Evolutionary conservation across 2,329 filamentous ascomycete genomes (phyloP).

Genomic region (Falciphora oryzae): DNA sequence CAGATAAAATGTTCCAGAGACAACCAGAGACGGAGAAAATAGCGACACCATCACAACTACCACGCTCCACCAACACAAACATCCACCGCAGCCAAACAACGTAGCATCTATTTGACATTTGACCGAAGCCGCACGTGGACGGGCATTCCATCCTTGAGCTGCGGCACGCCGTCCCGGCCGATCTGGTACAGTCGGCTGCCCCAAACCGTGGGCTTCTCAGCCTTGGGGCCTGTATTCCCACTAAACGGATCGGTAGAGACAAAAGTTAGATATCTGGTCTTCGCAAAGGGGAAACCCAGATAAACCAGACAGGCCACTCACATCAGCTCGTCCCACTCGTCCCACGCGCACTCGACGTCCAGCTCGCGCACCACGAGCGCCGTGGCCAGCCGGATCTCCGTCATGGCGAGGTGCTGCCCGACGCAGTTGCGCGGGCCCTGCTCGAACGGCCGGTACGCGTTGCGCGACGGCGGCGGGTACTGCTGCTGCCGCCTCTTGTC

Average conservation of each 20-base stretch:
- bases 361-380: slow-evolving; percentile 14
- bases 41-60: not conserved
- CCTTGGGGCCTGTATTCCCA: slow-evolving; percentile 12
- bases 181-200: slow-evolving; percentile 26
- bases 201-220: slow-evolving; percentile 21
- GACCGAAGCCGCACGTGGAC: slow-evolving; percentile 26
- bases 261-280: not conserved
- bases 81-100: not conserved
- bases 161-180: slow-evolving; percentile 21
- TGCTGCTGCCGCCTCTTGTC: slow-evolving; percentile 15
- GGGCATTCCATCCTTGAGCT: slow-evolving; percentile 33
- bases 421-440: slow-evolving; percentile 49
- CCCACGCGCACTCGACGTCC: slow-evolving; percentile 15
- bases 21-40: not conserved
- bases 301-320: slow-evolving; percentile 16
- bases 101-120: not conserved
- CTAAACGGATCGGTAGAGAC: not conserved
- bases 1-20: not conserved
- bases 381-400: slow-evolving; percentile 14
- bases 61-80: not conserved
- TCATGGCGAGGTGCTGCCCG: slow-evolving; percentile 34
- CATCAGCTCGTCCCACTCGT: slow-evolving; percentile 21
- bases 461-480: slow-evolving; percentile 26
- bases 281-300: not conserved
- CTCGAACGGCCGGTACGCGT: slow-evolving; percentile 51